phyloP scores from a whole-genome alignment of 768 basidiomycete species.

The Aureoboletus auriporus region DNA sequence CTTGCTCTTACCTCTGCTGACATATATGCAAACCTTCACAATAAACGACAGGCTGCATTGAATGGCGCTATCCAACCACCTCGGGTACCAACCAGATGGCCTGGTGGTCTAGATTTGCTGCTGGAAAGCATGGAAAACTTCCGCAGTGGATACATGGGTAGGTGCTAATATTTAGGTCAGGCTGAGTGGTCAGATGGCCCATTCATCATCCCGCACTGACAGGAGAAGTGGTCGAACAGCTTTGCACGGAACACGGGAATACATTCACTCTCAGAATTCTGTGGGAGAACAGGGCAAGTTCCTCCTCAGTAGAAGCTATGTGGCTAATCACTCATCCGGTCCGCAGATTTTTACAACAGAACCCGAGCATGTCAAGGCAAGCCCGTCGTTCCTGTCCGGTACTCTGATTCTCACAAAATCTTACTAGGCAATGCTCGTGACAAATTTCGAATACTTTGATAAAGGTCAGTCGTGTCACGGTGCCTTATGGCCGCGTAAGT shows the following conservation, averaged over 20 bases:
- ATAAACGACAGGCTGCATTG: conserved; percentile 11
- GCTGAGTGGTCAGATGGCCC: neutral
- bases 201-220: neutral
- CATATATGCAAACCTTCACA: conserved; percentile 9
- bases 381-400: neutral
- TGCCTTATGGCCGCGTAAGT: conserved; percentile 5
- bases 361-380: conserved; percentile 44
- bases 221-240: conserved; percentile 29
- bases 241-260: conserved; percentile 26
- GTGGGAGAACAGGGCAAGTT: conserved; percentile 35
- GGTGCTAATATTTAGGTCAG: conserved; percentile 1
- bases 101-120: conserved; percentile 35
- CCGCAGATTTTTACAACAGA: conserved; percentile 43
- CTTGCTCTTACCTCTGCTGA: conserved; percentile 14
- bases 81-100: conserved; percentile 30
- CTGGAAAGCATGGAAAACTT: conserved; percentile 19
- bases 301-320: neutral
- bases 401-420: neutral
- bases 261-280: conserved; percentile 32
- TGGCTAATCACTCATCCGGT: neutral
- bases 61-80: conserved; percentile 33
- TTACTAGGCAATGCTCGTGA: conserved; percentile 39
- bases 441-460: conserved; percentile 40
- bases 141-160: conserved; percentile 27
- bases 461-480: conserved; percentile 29